phyloP scores from a whole-genome alignment of 2,329 filamentous ascomycete species.

The Calonectria pteridis region DNA sequence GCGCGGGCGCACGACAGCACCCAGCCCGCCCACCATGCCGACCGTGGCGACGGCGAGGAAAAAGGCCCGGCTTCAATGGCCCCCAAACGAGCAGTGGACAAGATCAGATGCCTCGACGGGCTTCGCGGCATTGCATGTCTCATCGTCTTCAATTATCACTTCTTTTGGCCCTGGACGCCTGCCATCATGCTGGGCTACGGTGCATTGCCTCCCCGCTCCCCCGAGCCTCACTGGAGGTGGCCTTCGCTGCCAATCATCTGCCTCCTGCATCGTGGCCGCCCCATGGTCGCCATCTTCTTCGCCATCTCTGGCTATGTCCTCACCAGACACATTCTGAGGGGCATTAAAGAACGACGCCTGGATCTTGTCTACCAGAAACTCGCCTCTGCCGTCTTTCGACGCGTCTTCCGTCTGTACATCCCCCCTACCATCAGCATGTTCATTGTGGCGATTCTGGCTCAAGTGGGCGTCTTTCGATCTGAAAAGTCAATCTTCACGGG shows the following conservation, averaged over 20 bases:
- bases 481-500: slow-evolving; percentile 53
- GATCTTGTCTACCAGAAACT: slow-evolving; percentile 53
- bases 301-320: slow-evolving; percentile 59
- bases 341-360: slow-evolving; percentile 51
- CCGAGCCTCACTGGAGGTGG: slow-evolving; percentile 50
- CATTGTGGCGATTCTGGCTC: slow-evolving; percentile 53
- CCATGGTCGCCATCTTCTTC: slow-evolving; percentile 59
- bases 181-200: slow-evolving; percentile 56
- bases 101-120: slow-evolving; percentile 56
- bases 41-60: slow-evolving; percentile 11
- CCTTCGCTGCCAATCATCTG: slow-evolving; percentile 55
- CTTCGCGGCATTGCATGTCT: slow-evolving; percentile 57
- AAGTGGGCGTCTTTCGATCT: slow-evolving; percentile 52
- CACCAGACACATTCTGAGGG: slow-evolving; percentile 52
- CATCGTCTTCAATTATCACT: slow-evolving; percentile 58
- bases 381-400: slow-evolving; percentile 53
- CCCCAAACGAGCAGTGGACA: slow-evolving; percentile 42
- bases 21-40: slow-evolving; percentile 28
- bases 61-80: slow-evolving; percentile 18
- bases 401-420: slow-evolving; percentile 55
- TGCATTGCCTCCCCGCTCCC: slow-evolving; percentile 50
- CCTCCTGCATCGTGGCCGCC: slow-evolving; percentile 54
- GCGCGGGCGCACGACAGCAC: slow-evolving; percentile 32
- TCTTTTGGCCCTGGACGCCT: slow-evolving; percentile 56
- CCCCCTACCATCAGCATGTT: slow-evolving; percentile 57